Conservation (phyloP, 2,329 filamentous ascomycete species). For the Alternaria arborescens region DNA sequence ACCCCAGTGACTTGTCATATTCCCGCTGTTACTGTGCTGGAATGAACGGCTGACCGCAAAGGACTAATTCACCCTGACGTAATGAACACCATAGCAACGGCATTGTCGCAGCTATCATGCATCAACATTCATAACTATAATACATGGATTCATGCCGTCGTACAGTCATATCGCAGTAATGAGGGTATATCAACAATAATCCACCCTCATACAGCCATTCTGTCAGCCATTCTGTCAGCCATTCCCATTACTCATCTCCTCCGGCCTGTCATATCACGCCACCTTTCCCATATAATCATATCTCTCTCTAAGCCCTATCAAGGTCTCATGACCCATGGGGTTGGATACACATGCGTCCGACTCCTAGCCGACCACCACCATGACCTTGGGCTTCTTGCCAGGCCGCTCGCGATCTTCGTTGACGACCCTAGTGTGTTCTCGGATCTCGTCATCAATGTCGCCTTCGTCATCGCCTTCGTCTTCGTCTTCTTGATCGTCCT, state of each 20-base stretch:
- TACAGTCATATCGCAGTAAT: background rate
- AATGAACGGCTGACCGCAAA: too few species aligned
- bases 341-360: too few species aligned
- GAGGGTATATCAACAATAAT: background rate
- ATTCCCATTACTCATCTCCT: background rate
- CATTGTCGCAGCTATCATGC: too few species aligned
- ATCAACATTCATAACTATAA: too few species aligned
- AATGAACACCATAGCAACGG: too few species aligned
- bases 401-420: background rate
- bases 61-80: too few species aligned
- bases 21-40: too few species aligned
- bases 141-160: too few species aligned
- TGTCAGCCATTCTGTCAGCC: background rate
- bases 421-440: conserved; percentile 18
- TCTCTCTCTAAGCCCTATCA: background rate
- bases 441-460: conserved; percentile 24
- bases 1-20: too few species aligned
- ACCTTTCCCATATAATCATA: background rate
- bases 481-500: conserved; percentile 25
- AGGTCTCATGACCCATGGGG: accelerated
- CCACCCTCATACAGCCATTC: background rate
- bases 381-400: conserved; percentile 29
- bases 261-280: background rate
- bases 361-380: conserved; percentile 31
- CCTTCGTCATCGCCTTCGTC: conserved; percentile 21